phyloP scores from a whole-genome alignment of 768 basidiomycete genomes.

The Panellus pusillus region DNA sequence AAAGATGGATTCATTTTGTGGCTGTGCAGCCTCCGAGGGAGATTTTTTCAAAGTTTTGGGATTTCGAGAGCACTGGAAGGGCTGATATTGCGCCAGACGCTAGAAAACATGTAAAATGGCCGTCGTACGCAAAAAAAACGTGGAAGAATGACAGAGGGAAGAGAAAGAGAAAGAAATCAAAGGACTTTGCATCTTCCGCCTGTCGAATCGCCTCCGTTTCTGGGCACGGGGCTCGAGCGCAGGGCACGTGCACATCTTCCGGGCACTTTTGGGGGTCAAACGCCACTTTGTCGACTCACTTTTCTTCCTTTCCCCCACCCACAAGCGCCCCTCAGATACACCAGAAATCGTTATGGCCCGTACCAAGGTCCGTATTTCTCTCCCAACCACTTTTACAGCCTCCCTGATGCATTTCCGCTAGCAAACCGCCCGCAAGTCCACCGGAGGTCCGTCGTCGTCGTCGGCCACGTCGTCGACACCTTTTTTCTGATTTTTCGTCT shows the following conservation, averaged over 20 bases:
- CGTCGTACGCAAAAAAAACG: too few species aligned
- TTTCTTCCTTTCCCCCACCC: constrained; percentile 8
- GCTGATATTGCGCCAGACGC: too few species aligned
- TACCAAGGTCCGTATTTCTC: constrained; percentile 50
- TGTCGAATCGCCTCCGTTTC: constrained; percentile 19
- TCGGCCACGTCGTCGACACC: constrained; percentile 18
- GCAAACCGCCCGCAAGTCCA: constrained; percentile 59
- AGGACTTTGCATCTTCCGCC: too few species aligned
- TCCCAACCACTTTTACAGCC: constrained; percentile 12
- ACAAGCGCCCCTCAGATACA: constrained; percentile 12
- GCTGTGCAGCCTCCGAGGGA: too few species aligned
- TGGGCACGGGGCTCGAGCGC: constrained; percentile 44
- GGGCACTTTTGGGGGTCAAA: constrained; percentile 34
- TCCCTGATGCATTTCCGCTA: constrained; percentile 37
- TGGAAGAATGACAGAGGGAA: too few species aligned
- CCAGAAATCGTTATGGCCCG: constrained; percentile 43
- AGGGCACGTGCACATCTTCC: constrained; percentile 48
- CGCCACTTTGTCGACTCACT: constrained; percentile 25
- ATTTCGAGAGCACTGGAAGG: too few species aligned
- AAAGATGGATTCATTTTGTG: too few species aligned
- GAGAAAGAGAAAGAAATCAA: too few species aligned
- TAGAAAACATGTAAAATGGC: too few species aligned
- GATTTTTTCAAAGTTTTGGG: too few species aligned
- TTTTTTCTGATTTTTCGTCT: constrained; percentile 22
- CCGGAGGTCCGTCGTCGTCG: constrained; percentile 46